Evolutionary conservation across 192 early-diverging fungal species (phyloP), one percentile per base, ranked within the genome.

Genomic region (Cetraspora pellucida): DNA sequence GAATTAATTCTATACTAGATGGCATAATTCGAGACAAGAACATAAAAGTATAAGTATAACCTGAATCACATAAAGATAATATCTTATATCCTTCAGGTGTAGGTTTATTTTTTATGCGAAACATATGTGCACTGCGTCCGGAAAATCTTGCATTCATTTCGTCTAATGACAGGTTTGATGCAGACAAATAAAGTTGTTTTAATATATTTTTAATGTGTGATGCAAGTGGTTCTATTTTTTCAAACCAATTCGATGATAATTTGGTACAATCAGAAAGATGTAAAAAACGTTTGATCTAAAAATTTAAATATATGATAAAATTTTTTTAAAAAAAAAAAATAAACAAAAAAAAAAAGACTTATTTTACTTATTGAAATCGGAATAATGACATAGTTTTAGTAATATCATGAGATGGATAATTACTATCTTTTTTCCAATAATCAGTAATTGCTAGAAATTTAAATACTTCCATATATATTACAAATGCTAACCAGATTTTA

Each of bases 31-130:
- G 71, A 13, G 64, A 77, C 25, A 19, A 52, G 64, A 71, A 74
- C 7, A 77, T 54, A 44, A 81, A 78, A n/a, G 77, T 57, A 28
- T 68, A 78, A 0, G 75, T 84, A 37, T 80, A 81, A 7, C 74
- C 78, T 10, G 66, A 17, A 6, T 81, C 44, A 70, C 78, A 84
- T 30, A 84, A 47, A 7, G 78, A 63, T 0, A 80, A 43, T 44
- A 84, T 76, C 50, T 84, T 84, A 64, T 79, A 80, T 2, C 80
- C 76, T 60, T 81, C 67, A 14, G 67, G 72, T 27, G 31, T 81
- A 3, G 78, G 77, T 47, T 80, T 84, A 11, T 21, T 28, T 43
- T 80, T 84, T 49, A 81, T 77, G 0, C 61, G 37, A 23, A 77
- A 21, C 10, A 75, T 81, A 57, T 83, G 72, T 14, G 4, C 21